Percentiles rank a stretch among this genome's conserved stretches.
These are phyloP conservation scores for Colletotrichum sp. DNA, from an alignment of 2,329 filamentous ascomycete genomes.

Conservation along the genomic window DNA sequence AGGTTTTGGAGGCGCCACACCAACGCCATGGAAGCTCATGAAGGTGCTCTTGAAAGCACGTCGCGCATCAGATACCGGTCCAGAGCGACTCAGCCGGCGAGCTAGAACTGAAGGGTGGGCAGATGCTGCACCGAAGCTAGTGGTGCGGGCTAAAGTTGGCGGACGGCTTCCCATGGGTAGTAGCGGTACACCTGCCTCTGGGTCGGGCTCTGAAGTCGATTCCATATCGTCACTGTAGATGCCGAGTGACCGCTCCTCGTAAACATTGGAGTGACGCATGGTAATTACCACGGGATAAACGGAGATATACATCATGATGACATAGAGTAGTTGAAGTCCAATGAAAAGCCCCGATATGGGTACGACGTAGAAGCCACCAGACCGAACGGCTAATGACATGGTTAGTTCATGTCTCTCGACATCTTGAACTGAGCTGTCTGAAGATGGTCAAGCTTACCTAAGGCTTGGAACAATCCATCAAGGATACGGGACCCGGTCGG, in stretches of 20 bases:
- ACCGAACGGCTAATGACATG: conserved; percentile 55
- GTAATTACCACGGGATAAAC: conserved; percentile 68
- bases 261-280: conserved; percentile 74
- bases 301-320: conserved; percentile 72
- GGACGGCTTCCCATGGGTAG: not conserved
- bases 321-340: conserved; percentile 63
- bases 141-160: not conserved
- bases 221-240: conserved; percentile 50
- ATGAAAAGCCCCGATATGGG: conserved; percentile 61
- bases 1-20: not conserved
- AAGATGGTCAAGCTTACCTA: conserved; percentile 41
- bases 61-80: not conserved
- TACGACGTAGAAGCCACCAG: conserved; percentile 72
- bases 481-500: conserved; percentile 60
- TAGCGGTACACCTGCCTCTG: not conserved
- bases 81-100: not conserved
- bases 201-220: not conserved
- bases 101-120: not conserved
- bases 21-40: not conserved
- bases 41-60: not conserved
- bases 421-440: too few relatives aligned
- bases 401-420: not conserved
- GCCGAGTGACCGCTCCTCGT: conserved; percentile 72
- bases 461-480: conserved; percentile 69
- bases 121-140: not conserved